Conservation (phyloP, 148 eudicot species). For the Polygonum maritimum region DNA sequence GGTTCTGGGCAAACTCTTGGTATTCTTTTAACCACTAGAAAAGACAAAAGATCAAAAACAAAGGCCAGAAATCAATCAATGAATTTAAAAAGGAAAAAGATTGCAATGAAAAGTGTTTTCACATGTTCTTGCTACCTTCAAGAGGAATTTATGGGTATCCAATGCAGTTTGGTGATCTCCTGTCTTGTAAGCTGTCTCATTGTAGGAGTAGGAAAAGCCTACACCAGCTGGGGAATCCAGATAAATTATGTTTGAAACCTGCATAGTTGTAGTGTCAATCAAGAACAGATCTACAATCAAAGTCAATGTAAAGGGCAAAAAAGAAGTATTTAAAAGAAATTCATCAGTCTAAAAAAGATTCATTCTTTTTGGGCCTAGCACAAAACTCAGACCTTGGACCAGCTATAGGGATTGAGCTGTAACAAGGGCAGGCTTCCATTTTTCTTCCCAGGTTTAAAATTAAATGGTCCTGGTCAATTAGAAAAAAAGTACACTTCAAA, state of each 20-base stretch:
- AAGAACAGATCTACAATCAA: background rate
- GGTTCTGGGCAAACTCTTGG: constrained; percentile 30
- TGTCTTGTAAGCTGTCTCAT: constrained; percentile 19
- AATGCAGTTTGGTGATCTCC: constrained; percentile 30
- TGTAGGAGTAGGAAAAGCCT: constrained; percentile 27
- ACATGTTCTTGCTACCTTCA: constrained; percentile 16
- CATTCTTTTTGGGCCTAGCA: background rate
- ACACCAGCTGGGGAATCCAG: constrained; percentile 36
- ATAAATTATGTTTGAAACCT: constrained; percentile 37
- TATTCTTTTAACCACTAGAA: constrained; percentile 36
- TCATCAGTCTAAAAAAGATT: background rate
- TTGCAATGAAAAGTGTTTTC: background rate
- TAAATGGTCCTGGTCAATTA: constrained; percentile 37
- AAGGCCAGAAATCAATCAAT: background rate
- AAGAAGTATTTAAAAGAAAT: background rate
- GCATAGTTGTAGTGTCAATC: background rate
- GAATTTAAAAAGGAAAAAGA: background rate
- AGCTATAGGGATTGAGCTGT: constrained; percentile 38
- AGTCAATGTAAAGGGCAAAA: background rate
- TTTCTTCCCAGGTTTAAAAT: constrained; percentile 30
- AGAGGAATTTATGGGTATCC: constrained; percentile 26
- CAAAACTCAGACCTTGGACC: constrained; percentile 36
- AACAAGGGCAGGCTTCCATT: constrained; percentile 27
- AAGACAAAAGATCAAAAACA: background rate
- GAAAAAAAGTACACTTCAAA: background rate